phyloP scores from a whole-genome alignment of 2,329 filamentous ascomycete species.

The Xenoacremonium recifei region DNA sequence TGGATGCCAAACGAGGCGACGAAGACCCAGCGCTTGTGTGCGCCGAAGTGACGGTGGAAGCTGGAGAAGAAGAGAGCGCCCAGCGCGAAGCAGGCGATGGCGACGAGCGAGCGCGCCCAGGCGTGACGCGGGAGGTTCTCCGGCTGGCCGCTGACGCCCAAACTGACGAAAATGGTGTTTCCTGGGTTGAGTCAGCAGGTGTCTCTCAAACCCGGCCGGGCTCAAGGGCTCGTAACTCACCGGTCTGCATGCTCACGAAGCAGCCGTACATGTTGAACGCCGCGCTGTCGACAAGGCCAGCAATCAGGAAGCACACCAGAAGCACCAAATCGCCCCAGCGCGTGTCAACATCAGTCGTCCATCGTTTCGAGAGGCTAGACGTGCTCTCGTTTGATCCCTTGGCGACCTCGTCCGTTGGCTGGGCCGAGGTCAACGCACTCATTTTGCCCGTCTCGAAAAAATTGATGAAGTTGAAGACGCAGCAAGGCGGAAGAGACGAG shows the following conservation, averaged over 20 bases:
- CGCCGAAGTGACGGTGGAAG: slow-evolving; percentile 24
- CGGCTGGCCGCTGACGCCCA: slow-evolving; percentile 24
- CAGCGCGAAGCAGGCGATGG: slow-evolving; percentile 22
- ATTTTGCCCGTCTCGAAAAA: too few species aligned
- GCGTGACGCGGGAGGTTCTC: slow-evolving; percentile 24
- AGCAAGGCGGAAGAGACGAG: too few species aligned
- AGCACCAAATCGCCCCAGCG: slow-evolving; percentile 24
- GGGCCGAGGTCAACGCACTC: neutral
- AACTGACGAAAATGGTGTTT: slow-evolving; percentile 27
- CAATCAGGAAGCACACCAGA: slow-evolving; percentile 23
- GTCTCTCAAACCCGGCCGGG: neutral
- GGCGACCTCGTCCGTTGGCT: slow-evolving; percentile 4
- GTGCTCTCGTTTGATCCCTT: slow-evolving; percentile 1
- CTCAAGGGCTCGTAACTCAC: slow-evolving; percentile 8
- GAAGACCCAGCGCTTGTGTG: slow-evolving; percentile 26
- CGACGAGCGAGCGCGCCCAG: slow-evolving; percentile 27
- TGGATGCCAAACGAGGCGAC: slow-evolving; percentile 21
- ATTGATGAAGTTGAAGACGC: too few species aligned
- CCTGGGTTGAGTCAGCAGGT: slow-evolving; percentile 7
- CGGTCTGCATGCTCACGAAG: slow-evolving; percentile 29
- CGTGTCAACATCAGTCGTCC: slow-evolving; percentile 17
- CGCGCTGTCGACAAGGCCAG: slow-evolving; percentile 25
- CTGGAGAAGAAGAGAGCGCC: slow-evolving; percentile 26
- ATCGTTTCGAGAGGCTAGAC: slow-evolving; percentile 10
- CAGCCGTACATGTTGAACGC: slow-evolving; percentile 28